Evolutionary conservation across 208 protist genomes (phyloP).

Genomic region (Tritrichomonas foetus): DNA sequence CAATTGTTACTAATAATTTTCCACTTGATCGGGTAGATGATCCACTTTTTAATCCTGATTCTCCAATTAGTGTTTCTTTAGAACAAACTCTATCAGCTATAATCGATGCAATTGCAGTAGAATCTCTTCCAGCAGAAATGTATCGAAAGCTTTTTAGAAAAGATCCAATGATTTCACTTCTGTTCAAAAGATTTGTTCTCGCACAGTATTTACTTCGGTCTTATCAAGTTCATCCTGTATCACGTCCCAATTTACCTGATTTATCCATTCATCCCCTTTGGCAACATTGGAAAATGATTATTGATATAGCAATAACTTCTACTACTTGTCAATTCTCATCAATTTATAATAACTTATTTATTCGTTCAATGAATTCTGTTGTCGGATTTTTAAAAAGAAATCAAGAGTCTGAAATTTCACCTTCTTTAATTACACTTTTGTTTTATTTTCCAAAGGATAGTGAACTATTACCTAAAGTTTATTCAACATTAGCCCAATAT

Average conservation of each 20-base stretch:
- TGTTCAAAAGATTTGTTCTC: background rate
- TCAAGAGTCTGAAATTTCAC: background rate
- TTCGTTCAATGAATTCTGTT: background rate
- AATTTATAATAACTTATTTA: background rate
- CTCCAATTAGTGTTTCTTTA: background rate
- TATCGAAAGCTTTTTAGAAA: background rate
- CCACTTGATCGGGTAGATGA: background rate
- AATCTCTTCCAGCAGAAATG: background rate
- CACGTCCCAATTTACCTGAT: background rate
- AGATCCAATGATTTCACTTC: background rate
- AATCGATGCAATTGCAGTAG: conserved; percentile 14
- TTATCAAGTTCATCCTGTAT: background rate
- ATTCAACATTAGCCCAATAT: background rate
- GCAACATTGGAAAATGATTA: background rate
- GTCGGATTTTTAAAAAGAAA: background rate
- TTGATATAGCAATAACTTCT: background rate
- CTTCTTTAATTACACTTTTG: background rate
- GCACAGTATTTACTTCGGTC: background rate
- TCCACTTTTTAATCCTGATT: background rate
- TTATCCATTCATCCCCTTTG: background rate
- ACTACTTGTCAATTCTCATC: background rate
- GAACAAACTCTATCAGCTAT: background rate
- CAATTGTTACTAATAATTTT: background rate
- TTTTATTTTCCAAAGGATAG: background rate
- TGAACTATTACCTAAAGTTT: background rate